Conservation (phyloP, 345 rosid genomes). For the Lepidium africanum region DNA sequence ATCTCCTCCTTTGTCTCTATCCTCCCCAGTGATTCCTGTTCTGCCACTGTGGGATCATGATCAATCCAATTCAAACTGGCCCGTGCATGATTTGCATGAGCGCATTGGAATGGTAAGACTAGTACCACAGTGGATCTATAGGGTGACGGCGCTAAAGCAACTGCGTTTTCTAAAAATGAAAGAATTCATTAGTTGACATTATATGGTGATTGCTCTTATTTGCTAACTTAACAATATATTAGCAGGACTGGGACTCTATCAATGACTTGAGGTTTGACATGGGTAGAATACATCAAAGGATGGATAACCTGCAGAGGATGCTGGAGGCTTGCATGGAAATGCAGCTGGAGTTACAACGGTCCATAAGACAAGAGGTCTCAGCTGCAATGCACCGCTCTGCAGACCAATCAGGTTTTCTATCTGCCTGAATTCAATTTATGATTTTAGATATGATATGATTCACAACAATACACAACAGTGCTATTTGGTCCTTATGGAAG, state of each 20-base stretch:
- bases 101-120: conserved; percentile 63
- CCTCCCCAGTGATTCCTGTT: conserved; percentile 41
- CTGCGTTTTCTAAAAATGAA: neutral
- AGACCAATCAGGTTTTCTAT: conserved; percentile 44
- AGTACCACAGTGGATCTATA: neutral
- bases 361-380: conserved; percentile 84
- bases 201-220: neutral
- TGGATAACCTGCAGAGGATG: conserved; percentile 88
- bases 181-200: neutral
- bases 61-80: conserved; percentile 47
- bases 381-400: conserved; percentile 69
- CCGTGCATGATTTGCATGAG: conserved; percentile 56
- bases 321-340: conserved; percentile 97
- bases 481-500: neutral
- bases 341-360: conserved; percentile 93
- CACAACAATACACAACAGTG: neutral
- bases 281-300: conserved; percentile 89
- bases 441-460: neutral
- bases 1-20: conserved; percentile 39
- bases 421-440: neutral
- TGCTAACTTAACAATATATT: conserved; percentile 6
- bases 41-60: conserved; percentile 66
- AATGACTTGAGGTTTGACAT: conserved; percentile 85
- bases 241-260: conserved; percentile 77
- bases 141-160: neutral